Conservation (phyloP, 2,329 filamentous ascomycete species). For the Teratosphaeria nubilosa region DNA sequence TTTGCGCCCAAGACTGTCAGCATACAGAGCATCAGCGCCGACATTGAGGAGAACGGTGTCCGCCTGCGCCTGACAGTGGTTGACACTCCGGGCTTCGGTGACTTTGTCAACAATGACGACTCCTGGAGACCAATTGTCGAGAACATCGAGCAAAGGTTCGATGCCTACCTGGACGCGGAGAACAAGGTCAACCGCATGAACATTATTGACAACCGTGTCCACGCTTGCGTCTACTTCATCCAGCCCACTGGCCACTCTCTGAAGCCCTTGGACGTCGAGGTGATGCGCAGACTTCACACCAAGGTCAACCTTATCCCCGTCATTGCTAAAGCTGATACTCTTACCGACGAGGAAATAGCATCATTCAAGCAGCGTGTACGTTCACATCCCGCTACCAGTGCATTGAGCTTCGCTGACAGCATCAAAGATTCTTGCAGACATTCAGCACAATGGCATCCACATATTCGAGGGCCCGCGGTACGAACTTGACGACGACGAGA, state of each 20-base stretch:
- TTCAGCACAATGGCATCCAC: slow-evolving; percentile 93
- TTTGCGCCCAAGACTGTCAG: slow-evolving; percentile 80
- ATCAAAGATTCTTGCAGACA: slow-evolving; percentile 81
- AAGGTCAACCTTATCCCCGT: slow-evolving; percentile 99
- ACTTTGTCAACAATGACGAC: slow-evolving; percentile 99
- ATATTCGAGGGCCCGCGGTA: slow-evolving; percentile 98
- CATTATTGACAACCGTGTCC: slow-evolving; percentile 98
- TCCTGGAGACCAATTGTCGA: slow-evolving; percentile 98
- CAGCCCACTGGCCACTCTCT: slow-evolving; percentile 96
- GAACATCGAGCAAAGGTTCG: slow-evolving; percentile 98
- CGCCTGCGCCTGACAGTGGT: slow-evolving; percentile 93
- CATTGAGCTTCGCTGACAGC: neutral
- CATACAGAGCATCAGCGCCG: slow-evolving; percentile 45
- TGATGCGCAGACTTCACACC: slow-evolving; percentile 98
- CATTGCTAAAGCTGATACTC: slow-evolving; percentile 95
- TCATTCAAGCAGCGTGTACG: slow-evolving; percentile 94
- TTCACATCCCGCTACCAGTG: slow-evolving; percentile 12
- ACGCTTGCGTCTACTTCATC: slow-evolving; percentile 99
- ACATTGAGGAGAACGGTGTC: slow-evolving; percentile 95
- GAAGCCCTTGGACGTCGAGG: slow-evolving; percentile 97
- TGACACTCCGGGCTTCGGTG: slow-evolving; percentile 94
- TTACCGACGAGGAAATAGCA: slow-evolving; percentile 91
- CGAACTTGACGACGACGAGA: slow-evolving; percentile 98
- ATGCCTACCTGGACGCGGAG: slow-evolving; percentile 96
- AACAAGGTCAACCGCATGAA: slow-evolving; percentile 99